Evolutionary conservation across 2,329 filamentous ascomycete species (phyloP), one percentile per base, ranked within the genome.

Genomic region (Xylariaceae sp.): DNA sequence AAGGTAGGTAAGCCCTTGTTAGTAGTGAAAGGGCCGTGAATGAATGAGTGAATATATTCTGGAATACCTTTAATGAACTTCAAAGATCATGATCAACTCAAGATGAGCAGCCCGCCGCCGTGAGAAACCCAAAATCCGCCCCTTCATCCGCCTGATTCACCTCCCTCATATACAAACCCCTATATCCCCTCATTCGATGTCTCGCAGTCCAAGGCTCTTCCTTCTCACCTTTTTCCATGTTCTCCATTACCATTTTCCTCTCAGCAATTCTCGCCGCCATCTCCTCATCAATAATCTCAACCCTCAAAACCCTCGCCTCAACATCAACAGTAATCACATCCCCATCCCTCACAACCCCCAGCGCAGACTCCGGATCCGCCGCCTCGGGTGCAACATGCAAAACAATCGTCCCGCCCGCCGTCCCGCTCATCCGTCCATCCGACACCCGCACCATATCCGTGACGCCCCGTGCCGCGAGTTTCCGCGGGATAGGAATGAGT

Each of bases 351-450:
- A 96, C 85, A 1, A 95, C 75, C 0, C 89, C 92, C 63, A 97
- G 83, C 0, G 91, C 89, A 0, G 89, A 91, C 9, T 83, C 85
- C 0, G 89, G 89, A 35, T 81, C 74, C 0, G 89, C 90, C 0
- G 91, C 90, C 73, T 97, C 92, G 0, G 92, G 92, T 2, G 87
- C 87, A 4, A 96, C 87, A 67, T 97, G 92, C 4, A 94, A 85
- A 0, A 94, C 90, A 64, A 96, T 93, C 58, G 94, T 97, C 0
- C 92, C 92, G 51, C 95, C 92, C 1, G 85, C 88, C 0, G 92
- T 94, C 3, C 92, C 92, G 23, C 84, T 88, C 78, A 96, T 97
- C 35, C 92, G 77, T 0, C 92, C 92, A 68, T 97, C 92, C 0
- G 91, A 96, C 37, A 97, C 82, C 1, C 96, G 79, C 2, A 94